Percentiles rank a stretch among this genome's conserved stretches.
Evolutionary conservation across 768 basidiomycete genomes (phyloP).

Genomic region (Calocera cornea): DNA sequence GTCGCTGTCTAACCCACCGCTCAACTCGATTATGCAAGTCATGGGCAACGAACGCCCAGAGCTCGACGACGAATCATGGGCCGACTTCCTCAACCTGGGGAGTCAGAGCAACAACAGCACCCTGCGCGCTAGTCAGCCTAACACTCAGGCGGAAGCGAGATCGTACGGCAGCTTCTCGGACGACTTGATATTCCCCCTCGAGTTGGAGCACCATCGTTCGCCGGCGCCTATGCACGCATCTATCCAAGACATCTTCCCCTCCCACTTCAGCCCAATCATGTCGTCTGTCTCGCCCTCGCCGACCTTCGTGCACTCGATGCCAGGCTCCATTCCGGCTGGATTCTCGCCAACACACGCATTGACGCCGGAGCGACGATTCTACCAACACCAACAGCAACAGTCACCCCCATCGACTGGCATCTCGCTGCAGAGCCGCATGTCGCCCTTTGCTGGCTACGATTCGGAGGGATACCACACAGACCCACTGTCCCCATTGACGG

Average conservation of each 20-base stretch:
- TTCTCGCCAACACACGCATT: neutral
- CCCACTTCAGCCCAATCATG: neutral
- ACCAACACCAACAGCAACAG: neutral
- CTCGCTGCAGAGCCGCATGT: neutral
- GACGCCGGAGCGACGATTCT: neutral
- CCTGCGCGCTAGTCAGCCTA: neutral
- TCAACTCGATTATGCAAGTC: neutral
- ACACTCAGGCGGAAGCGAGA: neutral
- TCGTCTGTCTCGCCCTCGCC: neutral
- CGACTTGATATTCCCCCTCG: neutral
- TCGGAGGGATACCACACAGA: neutral
- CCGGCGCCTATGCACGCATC: neutral
- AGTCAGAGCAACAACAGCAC: neutral
- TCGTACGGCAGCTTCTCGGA: neutral
- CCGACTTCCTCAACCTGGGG: neutral
- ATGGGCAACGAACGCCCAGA: slow-evolving; percentile 1
- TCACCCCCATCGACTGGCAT: neutral
- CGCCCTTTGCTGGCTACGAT: neutral
- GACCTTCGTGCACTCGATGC: neutral
- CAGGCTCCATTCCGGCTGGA: neutral
- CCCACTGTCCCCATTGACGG: neutral
- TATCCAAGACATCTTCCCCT: neutral
- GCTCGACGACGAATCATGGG: neutral
- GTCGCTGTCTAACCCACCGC: neutral
- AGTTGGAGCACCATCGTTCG: neutral